A percentile compares a stretch with the other conserved stretches of the same genome.
Evolutionary conservation across 1,284 basidiomycete genomes (phyloP).

Genomic region (Neotropicomus parvogracilis): DNA sequence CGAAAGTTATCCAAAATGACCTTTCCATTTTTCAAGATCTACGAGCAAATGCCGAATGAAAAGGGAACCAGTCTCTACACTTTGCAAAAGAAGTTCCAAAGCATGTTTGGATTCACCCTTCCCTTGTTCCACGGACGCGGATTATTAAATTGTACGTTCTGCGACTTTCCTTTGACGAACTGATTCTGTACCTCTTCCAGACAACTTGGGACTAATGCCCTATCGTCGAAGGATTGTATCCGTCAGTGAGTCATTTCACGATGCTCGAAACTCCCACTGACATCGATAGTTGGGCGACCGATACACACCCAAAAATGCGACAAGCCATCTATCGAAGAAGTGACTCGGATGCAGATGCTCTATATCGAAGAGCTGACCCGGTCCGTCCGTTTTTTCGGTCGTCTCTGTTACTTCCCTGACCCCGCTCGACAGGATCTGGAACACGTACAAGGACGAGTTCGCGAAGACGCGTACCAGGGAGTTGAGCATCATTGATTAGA

Average conservation of each 20-base stretch:
- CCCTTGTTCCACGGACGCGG: slow-evolving; percentile 92
- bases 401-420: neutral
- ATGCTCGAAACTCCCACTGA: neutral
- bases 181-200: slow-evolving; percentile 36
- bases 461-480: slow-evolving; percentile 71
- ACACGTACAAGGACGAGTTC: slow-evolving; percentile 88
- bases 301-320: slow-evolving; percentile 77
- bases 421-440: slow-evolving; percentile 71
- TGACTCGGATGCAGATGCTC: slow-evolving; percentile 75
- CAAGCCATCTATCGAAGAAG: slow-evolving; percentile 78
- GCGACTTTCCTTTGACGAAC: neutral
- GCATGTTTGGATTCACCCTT: slow-evolving; percentile 92
- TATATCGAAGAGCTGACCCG: slow-evolving; percentile 93
- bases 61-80: slow-evolving; percentile 86
- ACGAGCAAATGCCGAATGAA: slow-evolving; percentile 92
- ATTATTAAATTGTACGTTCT: slow-evolving; percentile 78
- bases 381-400: slow-evolving; percentile 40
- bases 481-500: slow-evolving; percentile 67
- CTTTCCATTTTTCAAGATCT: slow-evolving; percentile 59
- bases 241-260: slow-evolving; percentile 65
- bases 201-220: slow-evolving; percentile 89
- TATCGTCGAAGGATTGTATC: slow-evolving; percentile 93
- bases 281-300: slow-evolving; percentile 74
- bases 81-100: slow-evolving; percentile 88
- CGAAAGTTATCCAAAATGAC: neutral